Evolutionary conservation across 257 asterid species (phyloP).

Genomic region (Nicotiana tomentosiformis): DNA sequence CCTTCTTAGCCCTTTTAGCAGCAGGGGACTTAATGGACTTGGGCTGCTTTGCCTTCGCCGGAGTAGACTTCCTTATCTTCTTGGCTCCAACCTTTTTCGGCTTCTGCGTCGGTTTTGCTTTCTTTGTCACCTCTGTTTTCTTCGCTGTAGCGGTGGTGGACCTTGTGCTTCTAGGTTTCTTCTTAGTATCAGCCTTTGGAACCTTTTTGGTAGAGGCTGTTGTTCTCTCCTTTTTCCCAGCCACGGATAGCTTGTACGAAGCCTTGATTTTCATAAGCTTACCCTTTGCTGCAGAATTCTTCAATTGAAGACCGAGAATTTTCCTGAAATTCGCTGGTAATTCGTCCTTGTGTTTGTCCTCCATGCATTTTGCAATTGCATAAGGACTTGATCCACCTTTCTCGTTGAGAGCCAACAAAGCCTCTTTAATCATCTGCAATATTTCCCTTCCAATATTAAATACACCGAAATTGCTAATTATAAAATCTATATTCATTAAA

Average conservation of each 20-base stretch:
- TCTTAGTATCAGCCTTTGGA: slow-evolving; percentile 3
- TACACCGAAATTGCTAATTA: not conserved
- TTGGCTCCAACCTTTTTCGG: slow-evolving; percentile 24
- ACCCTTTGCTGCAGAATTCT: slow-evolving; percentile 54
- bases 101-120: slow-evolving; percentile 13
- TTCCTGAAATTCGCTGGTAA: slow-evolving; percentile 65
- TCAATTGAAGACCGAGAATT: slow-evolving; percentile 52
- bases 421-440: slow-evolving; percentile 70
- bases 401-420: slow-evolving; percentile 48
- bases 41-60: slow-evolving; percentile 49
- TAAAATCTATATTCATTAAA: not conserved
- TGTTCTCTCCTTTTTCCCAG: slow-evolving; percentile 25
- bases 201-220: slow-evolving; percentile 16
- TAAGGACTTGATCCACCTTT: slow-evolving; percentile 63
- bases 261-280: slow-evolving; percentile 66
- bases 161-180: slow-evolving; percentile 4
- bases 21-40: slow-evolving; percentile 63
- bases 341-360: slow-evolving; percentile 54
- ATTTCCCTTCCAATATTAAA: not conserved
- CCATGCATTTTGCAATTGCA: slow-evolving; percentile 69
- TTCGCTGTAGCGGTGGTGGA: slow-evolving; percentile 5
- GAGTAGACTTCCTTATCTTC: slow-evolving; percentile 31
- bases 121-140: slow-evolving; percentile 15
- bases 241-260: slow-evolving; percentile 52
- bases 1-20: slow-evolving; percentile 46